Conservation (phyloP, 345 rosid genomes). For the Alliaria petiolata region DNA sequence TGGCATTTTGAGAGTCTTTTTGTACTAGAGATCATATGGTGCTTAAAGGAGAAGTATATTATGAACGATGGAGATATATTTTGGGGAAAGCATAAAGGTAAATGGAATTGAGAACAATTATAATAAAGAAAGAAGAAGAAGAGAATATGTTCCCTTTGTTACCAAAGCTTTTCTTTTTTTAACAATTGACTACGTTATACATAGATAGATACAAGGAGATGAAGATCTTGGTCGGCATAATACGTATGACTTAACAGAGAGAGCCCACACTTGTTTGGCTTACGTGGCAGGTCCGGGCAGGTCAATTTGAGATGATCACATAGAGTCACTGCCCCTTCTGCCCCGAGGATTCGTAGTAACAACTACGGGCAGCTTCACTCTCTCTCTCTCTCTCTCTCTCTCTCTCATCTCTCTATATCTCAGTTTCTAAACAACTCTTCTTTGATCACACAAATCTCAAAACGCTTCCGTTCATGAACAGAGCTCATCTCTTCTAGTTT, state of each 20-base stretch:
- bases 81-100: constrained; percentile 19
- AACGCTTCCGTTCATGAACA: constrained; percentile 6
- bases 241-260: constrained; percentile 11
- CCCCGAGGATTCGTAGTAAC: constrained; percentile 22
- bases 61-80: constrained; percentile 33
- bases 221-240: constrained; percentile 37
- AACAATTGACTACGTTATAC: constrained; percentile 5
- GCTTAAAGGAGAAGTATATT: constrained; percentile 19
- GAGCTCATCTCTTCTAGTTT: neutral
- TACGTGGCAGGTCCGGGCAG: constrained; percentile 37
- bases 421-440: constrained; percentile 14
- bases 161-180: neutral
- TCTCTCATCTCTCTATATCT: constrained; percentile 27
- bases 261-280: constrained; percentile 31
- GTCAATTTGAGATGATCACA: constrained; percentile 6
- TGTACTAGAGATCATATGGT: constrained; percentile 4
- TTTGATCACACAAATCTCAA: constrained; percentile 28
- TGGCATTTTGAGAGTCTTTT: constrained; percentile 1
- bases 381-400: constrained; percentile 9
- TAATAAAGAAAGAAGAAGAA: neutral
- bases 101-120: constrained; percentile 15
- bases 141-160: constrained; percentile 30
- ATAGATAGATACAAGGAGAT: neutral
- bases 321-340: constrained; percentile 26
- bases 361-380: constrained; percentile 27